A percentile compares a stretch with the other conserved stretches of the same genome.
Evolutionary conservation across 176 grass and related monocot species (phyloP).

Genomic region (Zoysia pacifica): DNA sequence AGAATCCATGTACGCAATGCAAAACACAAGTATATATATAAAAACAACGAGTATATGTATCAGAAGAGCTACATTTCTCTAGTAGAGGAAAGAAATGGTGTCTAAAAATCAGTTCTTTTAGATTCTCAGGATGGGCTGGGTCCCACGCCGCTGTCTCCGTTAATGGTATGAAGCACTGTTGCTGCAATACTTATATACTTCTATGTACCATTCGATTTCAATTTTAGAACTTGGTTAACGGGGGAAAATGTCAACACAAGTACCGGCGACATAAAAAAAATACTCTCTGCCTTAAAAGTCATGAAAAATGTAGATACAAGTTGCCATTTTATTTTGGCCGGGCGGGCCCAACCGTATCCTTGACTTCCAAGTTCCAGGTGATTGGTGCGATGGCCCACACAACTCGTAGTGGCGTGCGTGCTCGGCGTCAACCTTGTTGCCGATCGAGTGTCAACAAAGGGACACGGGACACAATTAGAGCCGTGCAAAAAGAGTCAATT

Average conservation of each 20-base stretch:
- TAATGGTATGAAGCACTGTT: no score
- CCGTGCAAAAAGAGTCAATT: conserved; percentile 8
- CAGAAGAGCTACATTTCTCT: no score
- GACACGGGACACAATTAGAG: conserved; percentile 8
- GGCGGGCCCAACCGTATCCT: background rate
- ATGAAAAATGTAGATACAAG: background rate
- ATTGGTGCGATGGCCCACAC: conserved; percentile 3
- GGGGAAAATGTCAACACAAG: no score
- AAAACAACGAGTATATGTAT: no score
- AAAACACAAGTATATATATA: background rate
- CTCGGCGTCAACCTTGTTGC: background rate
- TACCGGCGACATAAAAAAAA: no score
- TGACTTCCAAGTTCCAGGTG: background rate
- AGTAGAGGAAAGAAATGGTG: no score
- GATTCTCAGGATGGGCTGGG: no score
- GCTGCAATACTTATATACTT: no score
- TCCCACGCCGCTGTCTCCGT: no score
- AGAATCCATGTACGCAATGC: background rate
- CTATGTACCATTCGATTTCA: no score
- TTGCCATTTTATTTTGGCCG: background rate
- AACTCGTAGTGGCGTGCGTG: background rate
- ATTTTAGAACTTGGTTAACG: no score
- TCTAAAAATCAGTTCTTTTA: no score
- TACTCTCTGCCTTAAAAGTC: background rate
- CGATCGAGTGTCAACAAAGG: conserved; percentile 22